Conservation (phyloP, 441 rosid genomes). For the Manihot esculenta region DNA sequence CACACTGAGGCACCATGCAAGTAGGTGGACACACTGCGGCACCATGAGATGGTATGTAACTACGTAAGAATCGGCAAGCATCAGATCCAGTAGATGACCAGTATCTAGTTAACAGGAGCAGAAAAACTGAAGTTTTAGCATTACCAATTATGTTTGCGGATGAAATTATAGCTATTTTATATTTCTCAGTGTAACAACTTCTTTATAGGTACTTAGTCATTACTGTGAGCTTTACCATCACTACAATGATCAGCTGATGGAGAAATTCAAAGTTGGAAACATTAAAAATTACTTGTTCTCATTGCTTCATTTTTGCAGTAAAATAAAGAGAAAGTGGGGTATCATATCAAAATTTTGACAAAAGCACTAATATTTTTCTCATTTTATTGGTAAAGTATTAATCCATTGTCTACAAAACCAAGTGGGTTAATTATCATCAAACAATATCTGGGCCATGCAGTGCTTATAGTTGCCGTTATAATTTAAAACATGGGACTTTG, state of each 20-base stretch:
- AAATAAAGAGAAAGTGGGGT: background rate
- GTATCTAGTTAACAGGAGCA: background rate
- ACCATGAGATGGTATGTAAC: background rate
- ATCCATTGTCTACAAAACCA: too few relatives aligned
- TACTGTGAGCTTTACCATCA: background rate
- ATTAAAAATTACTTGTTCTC: background rate
- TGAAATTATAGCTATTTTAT: background rate
- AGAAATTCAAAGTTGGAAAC: background rate
- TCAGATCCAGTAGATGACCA: background rate
- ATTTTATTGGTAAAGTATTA: too few relatives aligned
- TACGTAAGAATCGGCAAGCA: background rate
- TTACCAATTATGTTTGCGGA: background rate
- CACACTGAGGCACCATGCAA: background rate
- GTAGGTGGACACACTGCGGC: too few relatives aligned
- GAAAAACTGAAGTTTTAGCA: background rate
- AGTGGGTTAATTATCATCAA: too few relatives aligned
- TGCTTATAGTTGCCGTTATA: too few relatives aligned
- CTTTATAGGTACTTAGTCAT: background rate
- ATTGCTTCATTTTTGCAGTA: background rate
- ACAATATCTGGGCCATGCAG: too few relatives aligned
- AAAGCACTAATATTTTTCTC: background rate
- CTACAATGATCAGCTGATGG: background rate
- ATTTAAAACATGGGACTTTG: too few relatives aligned
- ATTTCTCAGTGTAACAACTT: background rate
- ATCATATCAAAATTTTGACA: constrained; percentile 2